These are phyloP conservation scores for Limonium bicolor DNA, from an alignment of 148 eudicot species.

Conservation along the genomic window DNA sequence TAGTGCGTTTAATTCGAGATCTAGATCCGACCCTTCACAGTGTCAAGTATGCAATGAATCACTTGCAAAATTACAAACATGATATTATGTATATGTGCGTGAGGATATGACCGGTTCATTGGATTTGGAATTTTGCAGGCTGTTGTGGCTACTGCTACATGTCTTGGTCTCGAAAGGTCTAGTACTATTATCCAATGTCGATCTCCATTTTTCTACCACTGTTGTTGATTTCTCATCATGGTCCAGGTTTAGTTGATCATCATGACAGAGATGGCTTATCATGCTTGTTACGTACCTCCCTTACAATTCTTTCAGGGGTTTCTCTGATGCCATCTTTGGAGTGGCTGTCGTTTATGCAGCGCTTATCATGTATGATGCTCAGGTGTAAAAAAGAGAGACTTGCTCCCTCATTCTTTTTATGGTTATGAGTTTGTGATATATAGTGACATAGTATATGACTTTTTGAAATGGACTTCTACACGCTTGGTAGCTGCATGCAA, in stretches of 20 bases:
- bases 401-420: no score
- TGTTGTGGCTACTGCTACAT: constrained; percentile 60
- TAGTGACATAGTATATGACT: no score
- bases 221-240: no score
- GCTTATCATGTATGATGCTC: constrained; percentile 88
- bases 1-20: no score
- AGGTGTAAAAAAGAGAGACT: no score
- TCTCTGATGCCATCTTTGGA: constrained; percentile 77
- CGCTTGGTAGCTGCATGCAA: no score
- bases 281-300: not conserved
- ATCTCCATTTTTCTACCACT: no score
- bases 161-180: constrained; percentile 74
- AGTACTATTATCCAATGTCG: no score
- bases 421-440: no score
- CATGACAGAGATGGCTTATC: not conserved
- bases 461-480: no score
- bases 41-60: not conserved
- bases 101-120: constrained; percentile 9
- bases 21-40: no score
- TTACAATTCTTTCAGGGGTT: constrained; percentile 44
- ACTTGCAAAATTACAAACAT: not conserved
- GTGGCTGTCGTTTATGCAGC: constrained; percentile 74
- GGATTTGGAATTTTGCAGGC: constrained; percentile 39
- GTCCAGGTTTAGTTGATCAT: not conserved
- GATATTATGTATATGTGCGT: not conserved